Evolutionary conservation across 1,139 yeast genomes (phyloP), one percentile per base, ranked within the genome.

Genomic region (Saccharomyces hybrid): DNA sequence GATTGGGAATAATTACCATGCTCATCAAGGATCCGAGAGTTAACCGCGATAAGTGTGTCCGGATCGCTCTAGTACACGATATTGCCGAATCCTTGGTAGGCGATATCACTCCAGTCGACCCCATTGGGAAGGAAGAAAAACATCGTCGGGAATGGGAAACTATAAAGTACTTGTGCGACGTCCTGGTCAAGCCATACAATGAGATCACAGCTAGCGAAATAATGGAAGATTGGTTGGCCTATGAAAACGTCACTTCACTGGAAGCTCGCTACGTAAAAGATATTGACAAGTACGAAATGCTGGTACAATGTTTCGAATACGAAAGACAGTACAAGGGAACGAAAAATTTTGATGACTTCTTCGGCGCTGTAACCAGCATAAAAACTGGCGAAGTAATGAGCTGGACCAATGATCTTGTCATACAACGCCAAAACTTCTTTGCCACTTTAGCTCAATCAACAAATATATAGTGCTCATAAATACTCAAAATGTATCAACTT

Each of bases 51-150:
- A 73, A 80, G 61, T 90, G 97, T 75, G 87, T 84, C 54, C 86
- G 88, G 70, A 90, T 93, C 53, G 90, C 98, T 1, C 75, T 90
- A 48, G 84, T 90, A 44, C 99, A 93, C 72, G 99, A 93, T 69
- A 86, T 93, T 66, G 98, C 99, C 11, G 99, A 93, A 73, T 73
- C 91, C 5, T 74, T 93, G 42, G 98, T 93, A 7, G 98, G 98
- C 13, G 99, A 93, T 69, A 89, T 93, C 55, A 90, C 97, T 0
- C 99, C 99, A 13, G 81, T 80, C 64, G 96, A 84, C 58, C 79
- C 78, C 0, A 82, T 88, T n/a, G 71, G 82, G 48, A 86, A 86
- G 66, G 74, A 72, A 38, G 86, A 82, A 63, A 93, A 93, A 70
- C 96, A 89, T 67, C 78, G 86, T 56, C 79, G 98, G 56, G 99